Conservation (phyloP, 225 moss, liverwort and hornwort species). For the Lunularia cruciata region DNA sequence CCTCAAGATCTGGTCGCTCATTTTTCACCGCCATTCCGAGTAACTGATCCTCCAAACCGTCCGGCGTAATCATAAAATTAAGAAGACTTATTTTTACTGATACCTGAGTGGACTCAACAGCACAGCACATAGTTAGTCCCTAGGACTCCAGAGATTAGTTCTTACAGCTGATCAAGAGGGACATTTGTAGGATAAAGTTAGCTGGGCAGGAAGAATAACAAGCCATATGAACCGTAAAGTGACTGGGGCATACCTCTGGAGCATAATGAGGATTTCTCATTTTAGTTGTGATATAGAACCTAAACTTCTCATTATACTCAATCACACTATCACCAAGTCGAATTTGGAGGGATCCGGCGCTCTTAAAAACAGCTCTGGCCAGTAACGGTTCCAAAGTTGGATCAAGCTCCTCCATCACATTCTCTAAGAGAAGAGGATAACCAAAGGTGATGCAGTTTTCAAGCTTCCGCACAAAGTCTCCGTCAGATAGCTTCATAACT, state of each 20-base stretch:
- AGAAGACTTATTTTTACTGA: slow-evolving; percentile 67
- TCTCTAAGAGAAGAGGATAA: slow-evolving; percentile 62
- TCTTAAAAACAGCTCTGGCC: slow-evolving; percentile 60
- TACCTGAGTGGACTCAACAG: slow-evolving; percentile 38
- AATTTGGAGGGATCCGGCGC: slow-evolving; percentile 60
- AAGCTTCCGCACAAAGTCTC: slow-evolving; percentile 68
- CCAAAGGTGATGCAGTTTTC: slow-evolving; percentile 71
- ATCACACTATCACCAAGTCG: slow-evolving; percentile 63
- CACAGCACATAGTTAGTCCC: no score
- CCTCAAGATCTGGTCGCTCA: slow-evolving; percentile 70
- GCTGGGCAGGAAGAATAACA: no score
- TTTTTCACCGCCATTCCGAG: slow-evolving; percentile 72
- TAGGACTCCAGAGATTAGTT: no score
- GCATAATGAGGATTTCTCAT: slow-evolving; percentile 71
- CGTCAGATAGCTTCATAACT: slow-evolving; percentile 68
- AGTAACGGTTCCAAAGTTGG: slow-evolving; percentile 68
- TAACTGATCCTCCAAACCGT: slow-evolving; percentile 67
- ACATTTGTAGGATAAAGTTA: no score
- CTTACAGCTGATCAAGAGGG: no score
- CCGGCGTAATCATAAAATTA: slow-evolving; percentile 75
- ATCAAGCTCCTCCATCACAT: slow-evolving; percentile 71
- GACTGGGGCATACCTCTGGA: slow-evolving; percentile 50
- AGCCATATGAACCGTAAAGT: no score
- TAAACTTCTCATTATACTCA: slow-evolving; percentile 72
- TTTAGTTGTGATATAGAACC: slow-evolving; percentile 69